phyloP scores from a whole-genome alignment of 2,329 filamentous ascomycete species.

The Epicoccum sorghinum region DNA sequence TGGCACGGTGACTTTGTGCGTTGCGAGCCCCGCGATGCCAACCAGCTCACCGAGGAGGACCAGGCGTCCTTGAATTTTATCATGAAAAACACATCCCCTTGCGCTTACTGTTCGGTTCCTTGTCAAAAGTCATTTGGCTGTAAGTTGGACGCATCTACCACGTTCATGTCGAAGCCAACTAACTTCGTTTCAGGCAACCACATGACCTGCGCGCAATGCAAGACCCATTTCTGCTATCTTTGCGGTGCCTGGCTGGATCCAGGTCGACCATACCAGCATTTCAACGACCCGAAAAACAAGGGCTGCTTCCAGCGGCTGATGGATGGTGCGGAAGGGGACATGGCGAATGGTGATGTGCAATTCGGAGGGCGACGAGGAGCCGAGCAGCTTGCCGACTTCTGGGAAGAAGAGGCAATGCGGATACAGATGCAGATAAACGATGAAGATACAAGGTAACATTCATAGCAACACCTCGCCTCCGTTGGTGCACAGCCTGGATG shows the following conservation, averaged over 20 bases:
- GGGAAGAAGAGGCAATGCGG: constrained; percentile 44
- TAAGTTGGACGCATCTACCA: background rate
- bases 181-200: constrained; percentile 65
- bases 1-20: constrained; percentile 94
- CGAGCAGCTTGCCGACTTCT: constrained; percentile 50
- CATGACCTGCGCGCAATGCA: constrained; percentile 91
- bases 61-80: constrained; percentile 87
- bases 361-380: constrained; percentile 53
- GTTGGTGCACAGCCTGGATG: background rate
- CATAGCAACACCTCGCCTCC: background rate
- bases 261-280: constrained; percentile 85
- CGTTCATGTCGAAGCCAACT: constrained; percentile 72
- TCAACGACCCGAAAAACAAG: constrained; percentile 71
- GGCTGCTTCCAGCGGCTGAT: constrained; percentile 83
- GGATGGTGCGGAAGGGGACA: constrained; percentile 84
- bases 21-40: constrained; percentile 67
- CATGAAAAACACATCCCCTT: constrained; percentile 79
- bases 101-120: constrained; percentile 83
- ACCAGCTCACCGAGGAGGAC: constrained; percentile 81
- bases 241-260: constrained; percentile 86
- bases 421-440: constrained; percentile 49
- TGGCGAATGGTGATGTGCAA: constrained; percentile 52
- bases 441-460: constrained; percentile 24
- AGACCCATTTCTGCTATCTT: constrained; percentile 93
- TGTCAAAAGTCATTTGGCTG: constrained; percentile 92